These are phyloP conservation scores for Candida dubliniensis DNA, from an alignment of 1,139 yeast genomes.

Conservation along the genomic window DNA sequence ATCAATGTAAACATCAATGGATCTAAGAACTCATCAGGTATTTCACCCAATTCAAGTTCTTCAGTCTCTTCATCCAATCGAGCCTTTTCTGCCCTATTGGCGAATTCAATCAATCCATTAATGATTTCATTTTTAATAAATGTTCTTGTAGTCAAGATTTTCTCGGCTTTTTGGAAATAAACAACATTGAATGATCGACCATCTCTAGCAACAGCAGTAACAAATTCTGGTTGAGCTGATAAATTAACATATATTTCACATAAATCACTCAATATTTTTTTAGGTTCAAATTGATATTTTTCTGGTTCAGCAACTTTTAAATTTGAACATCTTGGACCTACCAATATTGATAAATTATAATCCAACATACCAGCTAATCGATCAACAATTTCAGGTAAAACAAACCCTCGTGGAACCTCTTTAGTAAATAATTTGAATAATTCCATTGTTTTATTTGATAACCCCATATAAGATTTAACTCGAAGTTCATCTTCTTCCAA, in stretches of 20 bases:
- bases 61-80: conserved; percentile 71
- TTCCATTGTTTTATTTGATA: conserved; percentile 80
- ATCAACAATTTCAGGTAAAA: conserved; percentile 86
- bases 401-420: conserved; percentile 85
- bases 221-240: conserved; percentile 61
- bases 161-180: conserved; percentile 69
- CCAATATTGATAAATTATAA: conserved; percentile 84
- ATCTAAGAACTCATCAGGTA: conserved; percentile 95
- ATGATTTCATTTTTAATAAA: conserved; percentile 55
- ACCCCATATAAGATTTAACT: conserved; percentile 79
- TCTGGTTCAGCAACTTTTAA: conserved; percentile 85
- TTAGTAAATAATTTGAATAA: conserved; percentile 79
- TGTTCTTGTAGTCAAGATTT: conserved; percentile 59
- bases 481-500: conserved; percentile 67
- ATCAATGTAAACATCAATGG: conserved; percentile 94
- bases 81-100: conserved; percentile 60
- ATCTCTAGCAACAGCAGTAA: conserved; percentile 83
- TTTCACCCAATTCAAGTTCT: conserved; percentile 85
- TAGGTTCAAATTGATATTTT: conserved; percentile 81
- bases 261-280: conserved; percentile 63
- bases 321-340: conserved; percentile 91
- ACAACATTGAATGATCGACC: conserved; percentile 76
- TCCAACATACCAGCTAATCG: conserved; percentile 94
- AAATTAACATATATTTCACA: conserved; percentile 77
- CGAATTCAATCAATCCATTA: conserved; percentile 53